Conservation (phyloP, 2,329 filamentous ascomycete genomes). For the Coniella vitis region DNA sequence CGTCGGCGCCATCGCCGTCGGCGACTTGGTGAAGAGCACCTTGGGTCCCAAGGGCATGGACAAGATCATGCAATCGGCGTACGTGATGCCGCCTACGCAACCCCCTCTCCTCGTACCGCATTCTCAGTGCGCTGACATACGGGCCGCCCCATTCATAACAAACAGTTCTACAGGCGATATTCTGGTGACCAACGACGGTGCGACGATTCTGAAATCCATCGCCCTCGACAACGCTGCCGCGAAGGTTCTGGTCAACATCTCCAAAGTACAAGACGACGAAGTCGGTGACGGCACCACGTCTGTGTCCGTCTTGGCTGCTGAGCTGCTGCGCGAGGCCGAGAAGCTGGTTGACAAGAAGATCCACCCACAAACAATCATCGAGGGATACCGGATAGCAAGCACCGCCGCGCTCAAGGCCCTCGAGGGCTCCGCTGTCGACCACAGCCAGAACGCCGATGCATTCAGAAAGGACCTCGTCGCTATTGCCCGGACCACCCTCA, state of each 20-base stretch:
- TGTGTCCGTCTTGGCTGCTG: conserved; percentile 91
- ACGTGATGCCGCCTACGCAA: conserved; percentile 32
- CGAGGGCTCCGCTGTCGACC: conserved; percentile 78
- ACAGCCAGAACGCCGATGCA: conserved; percentile 72
- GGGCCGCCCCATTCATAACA: conserved; percentile 9
- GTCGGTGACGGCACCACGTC: conserved; percentile 97
- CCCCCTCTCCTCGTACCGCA: too few relatives aligned
- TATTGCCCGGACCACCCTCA: conserved; percentile 91
- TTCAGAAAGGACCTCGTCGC: conserved; percentile 86
- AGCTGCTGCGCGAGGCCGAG: conserved; percentile 92
- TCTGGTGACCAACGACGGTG: conserved; percentile 97
- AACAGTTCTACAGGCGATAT: conserved; percentile 87
- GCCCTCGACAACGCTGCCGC: conserved; percentile 97
- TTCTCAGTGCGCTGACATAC: not conserved
- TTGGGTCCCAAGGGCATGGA: conserved; percentile 98
- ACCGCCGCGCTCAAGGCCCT: conserved; percentile 78
- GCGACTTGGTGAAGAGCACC: conserved; percentile 95
- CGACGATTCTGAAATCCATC: conserved; percentile 96
- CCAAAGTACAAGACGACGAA: conserved; percentile 98
- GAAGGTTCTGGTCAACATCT: conserved; percentile 98
- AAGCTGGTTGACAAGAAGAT: conserved; percentile 98
- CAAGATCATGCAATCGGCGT: conserved; percentile 95
- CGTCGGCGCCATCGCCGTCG: conserved; percentile 95
- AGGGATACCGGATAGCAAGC: conserved; percentile 96
- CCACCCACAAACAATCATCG: conserved; percentile 98